phyloP scores from a whole-genome alignment of 495 filamentous ascomycete genomes.

The Xylaria venustula region DNA sequence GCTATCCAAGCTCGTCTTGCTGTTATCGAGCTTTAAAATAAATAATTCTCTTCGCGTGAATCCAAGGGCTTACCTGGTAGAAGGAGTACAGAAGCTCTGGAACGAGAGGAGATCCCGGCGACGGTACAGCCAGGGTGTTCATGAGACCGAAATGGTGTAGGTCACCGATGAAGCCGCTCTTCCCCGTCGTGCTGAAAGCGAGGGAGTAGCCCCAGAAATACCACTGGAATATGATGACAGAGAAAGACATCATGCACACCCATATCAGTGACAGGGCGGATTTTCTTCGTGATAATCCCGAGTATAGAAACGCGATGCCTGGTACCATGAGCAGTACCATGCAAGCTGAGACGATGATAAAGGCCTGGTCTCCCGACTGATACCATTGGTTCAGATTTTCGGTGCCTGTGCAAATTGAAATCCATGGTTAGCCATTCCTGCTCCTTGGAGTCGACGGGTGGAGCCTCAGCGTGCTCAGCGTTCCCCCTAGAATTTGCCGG shows the following conservation, averaged over 20 bases:
- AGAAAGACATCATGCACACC: slow-evolving; percentile 90
- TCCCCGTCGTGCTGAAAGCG: slow-evolving; percentile 80
- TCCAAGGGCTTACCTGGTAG: slow-evolving; percentile 73
- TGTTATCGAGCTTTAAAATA: slow-evolving; percentile 51
- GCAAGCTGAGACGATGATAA: slow-evolving; percentile 85
- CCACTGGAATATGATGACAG: slow-evolving; percentile 94
- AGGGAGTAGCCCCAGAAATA: slow-evolving; percentile 99
- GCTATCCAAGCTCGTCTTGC: not conserved
- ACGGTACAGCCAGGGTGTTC: slow-evolving; percentile 72
- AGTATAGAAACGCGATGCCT: slow-evolving; percentile 96
- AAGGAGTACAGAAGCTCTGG: slow-evolving; percentile 93
- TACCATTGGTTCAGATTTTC: slow-evolving; percentile 90
- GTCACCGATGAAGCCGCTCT: slow-evolving; percentile 78
- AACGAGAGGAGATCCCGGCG: slow-evolving; percentile 75
- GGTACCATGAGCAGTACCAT: slow-evolving; percentile 98
- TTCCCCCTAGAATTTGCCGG: not conserved
- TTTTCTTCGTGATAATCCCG: slow-evolving; percentile 91
- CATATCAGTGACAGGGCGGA: slow-evolving; percentile 94
- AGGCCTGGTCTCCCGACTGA: slow-evolving; percentile 63
- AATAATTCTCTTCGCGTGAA: slow-evolving; percentile 48
- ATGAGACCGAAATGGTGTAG: slow-evolving; percentile 81
- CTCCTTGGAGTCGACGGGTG: not conserved
- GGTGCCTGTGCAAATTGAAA: slow-evolving; percentile 42
- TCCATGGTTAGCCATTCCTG: slow-evolving; percentile 14
- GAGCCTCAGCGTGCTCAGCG: not conserved